A percentile compares a stretch with the other conserved stretches of the same genome.
phyloP scores from a whole-genome alignment of 495 filamentous ascomycete genomes.

The Podospora pseudoanserina region DNA sequence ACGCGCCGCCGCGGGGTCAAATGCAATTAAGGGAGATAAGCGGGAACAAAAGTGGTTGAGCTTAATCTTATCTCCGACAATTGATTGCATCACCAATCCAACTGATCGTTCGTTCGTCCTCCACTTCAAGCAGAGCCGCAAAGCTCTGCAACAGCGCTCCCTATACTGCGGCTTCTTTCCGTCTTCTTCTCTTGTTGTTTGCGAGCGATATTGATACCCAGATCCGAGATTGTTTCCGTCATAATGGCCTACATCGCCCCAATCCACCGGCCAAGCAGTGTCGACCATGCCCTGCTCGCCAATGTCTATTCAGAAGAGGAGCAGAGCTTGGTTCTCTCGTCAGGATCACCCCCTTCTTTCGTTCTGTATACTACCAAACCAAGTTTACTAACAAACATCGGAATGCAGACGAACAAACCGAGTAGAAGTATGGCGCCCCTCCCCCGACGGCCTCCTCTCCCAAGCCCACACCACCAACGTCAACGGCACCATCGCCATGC shows the following conservation, averaged over 20 bases:
- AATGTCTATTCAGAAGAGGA: slow-evolving; percentile 69
- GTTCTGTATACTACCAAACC: slow-evolving; percentile 9
- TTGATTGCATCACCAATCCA: slow-evolving; percentile 6
- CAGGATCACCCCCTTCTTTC: slow-evolving; percentile 33
- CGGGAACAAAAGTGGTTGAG: slow-evolving; percentile 7
- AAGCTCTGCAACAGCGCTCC: slow-evolving; percentile 11
- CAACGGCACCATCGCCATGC: slow-evolving; percentile 80
- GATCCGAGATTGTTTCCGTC: neutral
- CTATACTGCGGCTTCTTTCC: neutral
- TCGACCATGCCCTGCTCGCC: slow-evolving; percentile 80
- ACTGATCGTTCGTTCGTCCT: neutral
- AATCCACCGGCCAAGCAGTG: slow-evolving; percentile 85
- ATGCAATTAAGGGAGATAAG: slow-evolving; percentile 8
- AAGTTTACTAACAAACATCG: neutral
- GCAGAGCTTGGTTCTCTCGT: slow-evolving; percentile 85
- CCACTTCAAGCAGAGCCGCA: neutral
- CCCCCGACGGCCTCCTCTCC: slow-evolving; percentile 29
- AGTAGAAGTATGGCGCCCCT: slow-evolving; percentile 73
- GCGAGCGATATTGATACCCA: neutral
- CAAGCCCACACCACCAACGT: slow-evolving; percentile 63
- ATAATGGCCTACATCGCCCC: slow-evolving; percentile 91
- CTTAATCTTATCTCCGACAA: slow-evolving; percentile 21
- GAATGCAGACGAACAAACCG: slow-evolving; percentile 77
- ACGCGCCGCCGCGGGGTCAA: slow-evolving; percentile 24
- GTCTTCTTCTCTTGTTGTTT: slow-evolving; percentile 11